Base-by-base conservation (phyloP, 2,329 filamentous ascomycete species). In the Microdochium paspali region DNA sequence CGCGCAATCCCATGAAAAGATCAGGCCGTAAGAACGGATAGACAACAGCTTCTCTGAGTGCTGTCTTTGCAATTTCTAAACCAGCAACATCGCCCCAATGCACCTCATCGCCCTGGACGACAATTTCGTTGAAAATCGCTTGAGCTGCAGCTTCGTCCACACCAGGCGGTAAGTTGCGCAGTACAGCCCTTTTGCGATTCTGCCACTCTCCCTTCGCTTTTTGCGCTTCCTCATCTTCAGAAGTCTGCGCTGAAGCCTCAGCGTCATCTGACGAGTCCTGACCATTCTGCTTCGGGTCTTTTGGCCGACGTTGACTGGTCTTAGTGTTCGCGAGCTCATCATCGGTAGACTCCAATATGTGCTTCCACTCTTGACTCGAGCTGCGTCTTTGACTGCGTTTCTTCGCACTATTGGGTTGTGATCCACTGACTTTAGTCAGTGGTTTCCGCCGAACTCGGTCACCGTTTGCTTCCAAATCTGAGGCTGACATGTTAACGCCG, bases 11-110 rank as follows among this genome's bases (percentile, higher is more conserved):
- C 79, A 91, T 93, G 68, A 98, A 98, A 2, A 98, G 70, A 65
- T 98, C 93, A 1, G 93, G 93, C 1, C 93, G 85, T 10, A 98
- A 71, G 62, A 98, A 97, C 0, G 93, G 93, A 58, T 98, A 98
- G 2, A 98, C 91, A 1, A 98, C 93, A 1, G 90, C 90, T 66
- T 98, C 93, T 59, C 95, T 91, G 45, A 98, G 70, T 0, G 93
- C 90, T 47, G 82, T 87, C 62, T 98, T 98, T 28, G 93, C 93
- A 46, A 86, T 77, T 45, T 95, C 87, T 3, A 98, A 71, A 1
- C 93, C 93, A 1, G 93, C 90, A 48, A 98, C 86, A 61, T 98
- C 93, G 44, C 81, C 79, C 93, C 93, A 98, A 57, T 87, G 88
- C 2, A 98, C 93, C 60, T 95, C 87, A 57, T 98, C 93, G 6